Evolutionary conservation across 768 basidiomycete genomes (phyloP).

Genomic region (Lentinula detonsa): DNA sequence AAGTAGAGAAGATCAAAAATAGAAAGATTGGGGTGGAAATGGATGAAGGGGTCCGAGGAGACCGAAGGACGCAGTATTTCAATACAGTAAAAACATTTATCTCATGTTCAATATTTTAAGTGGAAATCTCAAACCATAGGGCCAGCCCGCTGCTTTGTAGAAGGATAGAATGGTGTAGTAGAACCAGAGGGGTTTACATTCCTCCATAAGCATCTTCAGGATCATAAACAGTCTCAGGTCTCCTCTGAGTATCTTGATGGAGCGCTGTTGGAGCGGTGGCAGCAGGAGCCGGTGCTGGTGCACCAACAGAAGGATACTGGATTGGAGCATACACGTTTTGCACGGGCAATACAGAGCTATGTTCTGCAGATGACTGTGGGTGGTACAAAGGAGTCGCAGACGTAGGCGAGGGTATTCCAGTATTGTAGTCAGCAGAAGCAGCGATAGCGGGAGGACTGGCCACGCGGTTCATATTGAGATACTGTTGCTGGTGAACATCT

Average conservation of each 20-base stretch:
- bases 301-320: background rate
- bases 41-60: background rate
- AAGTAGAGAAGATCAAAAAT: background rate
- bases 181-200: constrained; percentile 31
- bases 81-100: no score
- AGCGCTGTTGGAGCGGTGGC: background rate
- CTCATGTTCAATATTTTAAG: no score
- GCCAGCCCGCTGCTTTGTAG: background rate
- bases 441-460: background rate
- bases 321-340: background rate
- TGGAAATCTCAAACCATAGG: background rate
- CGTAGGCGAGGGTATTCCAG: background rate
- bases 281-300: background rate
- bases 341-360: background rate
- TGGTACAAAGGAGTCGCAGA: background rate
- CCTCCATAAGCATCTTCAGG: constrained; percentile 68
- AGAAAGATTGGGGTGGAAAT: background rate
- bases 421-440: background rate
- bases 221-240: constrained; percentile 53
- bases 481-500: background rate
- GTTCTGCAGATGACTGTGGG: background rate
- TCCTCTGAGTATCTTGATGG: constrained; percentile 17
- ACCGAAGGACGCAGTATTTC: background rate
- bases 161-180: background rate
- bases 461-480: constrained; percentile 3